A percentile compares a stretch with the other conserved stretches of the same genome.
Conservation (phyloP, 768 basidiomycete species). For the Phlebiopsis gigantea region DNA sequence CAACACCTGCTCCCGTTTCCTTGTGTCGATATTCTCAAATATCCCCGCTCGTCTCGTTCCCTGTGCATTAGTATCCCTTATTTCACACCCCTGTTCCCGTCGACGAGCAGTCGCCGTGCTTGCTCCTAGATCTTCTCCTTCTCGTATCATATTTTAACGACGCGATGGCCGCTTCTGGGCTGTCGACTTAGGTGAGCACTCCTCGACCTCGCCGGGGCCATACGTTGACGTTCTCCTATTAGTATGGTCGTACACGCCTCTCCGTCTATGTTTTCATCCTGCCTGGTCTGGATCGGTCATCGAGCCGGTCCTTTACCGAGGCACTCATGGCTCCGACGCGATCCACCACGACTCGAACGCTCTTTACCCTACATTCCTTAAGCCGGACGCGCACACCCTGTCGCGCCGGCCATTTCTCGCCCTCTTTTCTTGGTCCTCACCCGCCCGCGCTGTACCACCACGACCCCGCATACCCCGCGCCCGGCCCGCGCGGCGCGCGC, state of each 20-base stretch:
- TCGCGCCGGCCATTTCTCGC: too few species aligned
- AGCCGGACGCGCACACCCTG: too few species aligned
- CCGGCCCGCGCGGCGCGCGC: not conserved
- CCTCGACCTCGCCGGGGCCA: too few species aligned
- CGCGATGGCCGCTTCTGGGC: not conserved
- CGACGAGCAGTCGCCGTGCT: not conserved
- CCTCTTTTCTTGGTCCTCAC: not conserved
- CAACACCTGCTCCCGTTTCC: not conserved
- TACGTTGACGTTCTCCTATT: not conserved
- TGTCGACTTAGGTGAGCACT: not conserved
- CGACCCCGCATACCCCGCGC: not conserved
- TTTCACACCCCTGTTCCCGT: not conserved
- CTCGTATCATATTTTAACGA: not conserved
- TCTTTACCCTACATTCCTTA: not conserved
- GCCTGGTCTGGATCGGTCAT: too few species aligned
- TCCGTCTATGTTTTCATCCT: too few species aligned
- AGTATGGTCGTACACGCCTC: not conserved
- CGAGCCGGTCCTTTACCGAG: not conserved
- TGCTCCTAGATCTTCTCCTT: slow-evolving; percentile 7
- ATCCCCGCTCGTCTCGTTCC: slow-evolving; percentile 1
- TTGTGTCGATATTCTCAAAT: slow-evolving; percentile 3
- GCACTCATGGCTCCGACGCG: not conserved
- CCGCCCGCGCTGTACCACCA: not conserved
- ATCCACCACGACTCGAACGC: not conserved
- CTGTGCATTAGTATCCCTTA: slow-evolving; percentile 7